Evolutionary conservation across 2,329 filamentous ascomycete species (phyloP).

Genomic region (Chaetomiaceae sp.): DNA sequence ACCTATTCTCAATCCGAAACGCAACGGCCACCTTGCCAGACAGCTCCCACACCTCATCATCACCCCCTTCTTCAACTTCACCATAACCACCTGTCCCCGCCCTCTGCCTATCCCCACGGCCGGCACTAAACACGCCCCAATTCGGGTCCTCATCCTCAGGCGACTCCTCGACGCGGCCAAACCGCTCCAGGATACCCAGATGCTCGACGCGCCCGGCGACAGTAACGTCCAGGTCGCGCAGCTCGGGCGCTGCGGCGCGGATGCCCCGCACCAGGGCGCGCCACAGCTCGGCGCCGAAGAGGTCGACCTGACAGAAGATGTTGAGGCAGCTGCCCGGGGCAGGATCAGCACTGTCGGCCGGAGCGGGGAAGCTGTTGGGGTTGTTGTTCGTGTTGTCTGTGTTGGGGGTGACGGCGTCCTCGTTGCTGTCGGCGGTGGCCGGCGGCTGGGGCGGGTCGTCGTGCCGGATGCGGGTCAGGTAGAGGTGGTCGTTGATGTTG

Average conservation of each 20-base stretch:
- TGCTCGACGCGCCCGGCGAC: background rate
- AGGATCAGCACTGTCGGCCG: no score
- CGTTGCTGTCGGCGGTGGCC: background rate
- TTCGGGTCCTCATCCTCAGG: no score
- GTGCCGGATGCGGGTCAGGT: constrained; percentile 8
- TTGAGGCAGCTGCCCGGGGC: background rate
- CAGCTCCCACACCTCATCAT: background rate
- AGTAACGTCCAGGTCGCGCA: background rate
- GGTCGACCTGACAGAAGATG: background rate
- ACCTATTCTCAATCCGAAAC: background rate
- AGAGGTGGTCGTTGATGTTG: constrained; percentile 24
- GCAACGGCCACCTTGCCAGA: background rate
- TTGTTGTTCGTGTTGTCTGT: background rate
- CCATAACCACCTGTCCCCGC: no score
- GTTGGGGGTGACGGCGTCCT: background rate
- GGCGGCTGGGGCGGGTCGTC: background rate
- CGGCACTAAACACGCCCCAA: no score
- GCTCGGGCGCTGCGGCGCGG: background rate
- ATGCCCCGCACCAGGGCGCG: background rate
- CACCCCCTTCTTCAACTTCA: no score
- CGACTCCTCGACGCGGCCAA: background rate
- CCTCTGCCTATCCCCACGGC: no score
- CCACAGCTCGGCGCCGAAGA: background rate
- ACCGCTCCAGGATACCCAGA: background rate
- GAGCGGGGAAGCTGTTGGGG: background rate